Conservation (phyloP, 2,329 filamentous ascomycete species). For the Fusarium anguioides region DNA sequence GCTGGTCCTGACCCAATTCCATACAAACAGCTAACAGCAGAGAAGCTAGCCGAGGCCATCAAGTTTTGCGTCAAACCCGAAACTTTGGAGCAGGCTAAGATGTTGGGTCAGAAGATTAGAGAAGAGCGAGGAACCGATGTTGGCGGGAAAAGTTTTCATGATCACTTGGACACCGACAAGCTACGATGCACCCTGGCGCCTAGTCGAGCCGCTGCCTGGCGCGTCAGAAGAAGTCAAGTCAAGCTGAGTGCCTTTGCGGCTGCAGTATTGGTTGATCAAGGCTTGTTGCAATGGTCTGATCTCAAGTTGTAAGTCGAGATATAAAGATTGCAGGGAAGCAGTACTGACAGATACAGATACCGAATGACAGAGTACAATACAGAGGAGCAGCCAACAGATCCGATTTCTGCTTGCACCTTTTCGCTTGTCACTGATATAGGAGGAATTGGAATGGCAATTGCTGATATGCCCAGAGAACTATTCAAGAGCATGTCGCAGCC, state of each 20-base stretch:
- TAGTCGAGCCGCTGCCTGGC: constrained; percentile 77
- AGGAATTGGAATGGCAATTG: constrained; percentile 83
- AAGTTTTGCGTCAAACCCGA: constrained; percentile 68
- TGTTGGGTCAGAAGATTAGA: constrained; percentile 72
- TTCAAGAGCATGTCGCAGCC: constrained; percentile 55
- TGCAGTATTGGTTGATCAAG: constrained; percentile 72
- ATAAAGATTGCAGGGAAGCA: background rate
- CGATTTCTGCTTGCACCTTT: constrained; percentile 79
- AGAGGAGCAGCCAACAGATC: constrained; percentile 81
- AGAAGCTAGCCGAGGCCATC: constrained; percentile 74
- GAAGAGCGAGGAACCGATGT: constrained; percentile 72
- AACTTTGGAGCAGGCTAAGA: constrained; percentile 65
- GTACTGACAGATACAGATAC: constrained; percentile 54
- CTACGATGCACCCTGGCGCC: constrained; percentile 77
- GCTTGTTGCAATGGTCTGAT: constrained; percentile 74
- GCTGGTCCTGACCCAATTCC: constrained; percentile 78
- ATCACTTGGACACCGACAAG: constrained; percentile 73
- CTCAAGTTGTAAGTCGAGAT: constrained; percentile 72
- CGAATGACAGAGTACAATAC: constrained; percentile 75
- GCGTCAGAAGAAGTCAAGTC: constrained; percentile 73
- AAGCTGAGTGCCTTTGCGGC: constrained; percentile 79
- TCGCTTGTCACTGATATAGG: constrained; percentile 86
- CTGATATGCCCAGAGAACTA: constrained; percentile 73
- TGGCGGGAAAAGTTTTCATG: constrained; percentile 76
- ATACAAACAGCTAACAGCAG: constrained; percentile 73